Conservation (phyloP, 2,329 filamentous ascomycete genomes). For the Fusarium aywerte region DNA sequence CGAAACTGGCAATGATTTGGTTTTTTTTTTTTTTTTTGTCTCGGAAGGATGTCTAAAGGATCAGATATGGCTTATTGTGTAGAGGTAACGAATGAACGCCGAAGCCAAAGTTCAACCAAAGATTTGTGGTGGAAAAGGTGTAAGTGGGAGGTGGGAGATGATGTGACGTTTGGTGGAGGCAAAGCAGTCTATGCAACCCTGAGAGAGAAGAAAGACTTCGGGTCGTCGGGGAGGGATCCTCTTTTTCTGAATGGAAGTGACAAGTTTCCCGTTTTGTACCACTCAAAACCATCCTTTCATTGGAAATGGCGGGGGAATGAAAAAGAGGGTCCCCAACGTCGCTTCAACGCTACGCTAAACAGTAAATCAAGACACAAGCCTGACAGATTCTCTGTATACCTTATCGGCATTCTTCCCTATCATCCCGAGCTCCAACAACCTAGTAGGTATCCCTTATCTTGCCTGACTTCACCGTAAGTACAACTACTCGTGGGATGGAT, state of each 20-base stretch:
- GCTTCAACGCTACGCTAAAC: not conserved
- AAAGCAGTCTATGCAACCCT: slow-evolving; percentile 3
- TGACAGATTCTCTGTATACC: not conserved
- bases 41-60: slow-evolving; percentile 11
- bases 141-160: slow-evolving; percentile 22
- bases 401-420: not conserved
- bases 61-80: slow-evolving; percentile 8
- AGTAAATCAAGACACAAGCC: not conserved
- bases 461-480: not conserved
- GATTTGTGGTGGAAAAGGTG: slow-evolving; percentile 17
- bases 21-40: slow-evolving; percentile 22
- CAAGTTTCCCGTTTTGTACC: slow-evolving; percentile 15
- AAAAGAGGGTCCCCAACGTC: slow-evolving; percentile 19
- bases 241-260: slow-evolving; percentile 21
- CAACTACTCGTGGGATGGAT: not conserved
- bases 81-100: slow-evolving; percentile 12
- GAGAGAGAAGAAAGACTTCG: slow-evolving; percentile 31
- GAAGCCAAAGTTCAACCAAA: not conserved
- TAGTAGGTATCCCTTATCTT: not conserved
- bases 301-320: slow-evolving; percentile 30
- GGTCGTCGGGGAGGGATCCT: slow-evolving; percentile 42
- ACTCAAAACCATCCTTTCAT: not conserved
- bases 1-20: slow-evolving; percentile 24
- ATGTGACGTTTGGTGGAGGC: slow-evolving; percentile 37
- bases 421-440: not conserved